Conservation (phyloP, 1,284 basidiomycete species). For the Ustilago cynodontis region DNA sequence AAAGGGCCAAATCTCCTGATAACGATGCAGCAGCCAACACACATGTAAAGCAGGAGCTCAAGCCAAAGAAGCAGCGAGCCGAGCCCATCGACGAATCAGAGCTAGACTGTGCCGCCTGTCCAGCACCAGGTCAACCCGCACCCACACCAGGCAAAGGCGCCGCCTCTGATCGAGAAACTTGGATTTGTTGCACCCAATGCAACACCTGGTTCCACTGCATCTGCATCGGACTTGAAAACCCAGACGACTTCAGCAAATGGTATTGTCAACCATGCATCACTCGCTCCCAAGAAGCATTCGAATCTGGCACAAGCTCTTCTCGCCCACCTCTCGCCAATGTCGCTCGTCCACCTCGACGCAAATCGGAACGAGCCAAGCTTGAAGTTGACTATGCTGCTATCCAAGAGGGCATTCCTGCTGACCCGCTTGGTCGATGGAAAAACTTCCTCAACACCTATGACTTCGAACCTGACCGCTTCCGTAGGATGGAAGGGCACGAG, state of each 20-base stretch:
- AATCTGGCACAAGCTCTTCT: constrained; percentile 28
- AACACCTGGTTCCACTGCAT: constrained; percentile 60
- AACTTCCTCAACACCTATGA: constrained; percentile 43
- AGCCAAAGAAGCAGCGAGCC: constrained; percentile 27
- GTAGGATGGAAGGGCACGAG: constrained; percentile 42
- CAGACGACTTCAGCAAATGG: constrained; percentile 57
- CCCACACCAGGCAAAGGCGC: constrained; percentile 46
- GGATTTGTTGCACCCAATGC: constrained; percentile 63
- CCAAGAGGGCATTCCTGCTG: constrained; percentile 59
- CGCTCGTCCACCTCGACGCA: constrained; percentile 41
- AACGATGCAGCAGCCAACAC: not conserved
- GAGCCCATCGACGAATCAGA: constrained; percentile 46
- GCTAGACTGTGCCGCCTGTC: constrained; percentile 54
- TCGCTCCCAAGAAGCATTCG: constrained; percentile 18
- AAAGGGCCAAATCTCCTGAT: constrained; percentile 24
- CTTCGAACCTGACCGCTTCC: constrained; percentile 39
- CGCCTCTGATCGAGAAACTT: constrained; percentile 46
- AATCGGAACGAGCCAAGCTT: constrained; percentile 42
- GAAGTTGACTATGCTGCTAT: constrained; percentile 62
- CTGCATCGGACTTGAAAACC: constrained; percentile 52
- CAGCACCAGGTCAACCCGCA: constrained; percentile 24
- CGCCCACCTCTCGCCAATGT: constrained; percentile 34
- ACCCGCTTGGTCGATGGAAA: constrained; percentile 57
- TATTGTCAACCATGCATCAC: constrained; percentile 55
- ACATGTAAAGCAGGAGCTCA: not conserved